Evolutionary conservation across 2,329 filamentous ascomycete genomes (phyloP), one percentile per base, ranked within the genome.

Genomic region (Rhynchosporium graminicola): DNA sequence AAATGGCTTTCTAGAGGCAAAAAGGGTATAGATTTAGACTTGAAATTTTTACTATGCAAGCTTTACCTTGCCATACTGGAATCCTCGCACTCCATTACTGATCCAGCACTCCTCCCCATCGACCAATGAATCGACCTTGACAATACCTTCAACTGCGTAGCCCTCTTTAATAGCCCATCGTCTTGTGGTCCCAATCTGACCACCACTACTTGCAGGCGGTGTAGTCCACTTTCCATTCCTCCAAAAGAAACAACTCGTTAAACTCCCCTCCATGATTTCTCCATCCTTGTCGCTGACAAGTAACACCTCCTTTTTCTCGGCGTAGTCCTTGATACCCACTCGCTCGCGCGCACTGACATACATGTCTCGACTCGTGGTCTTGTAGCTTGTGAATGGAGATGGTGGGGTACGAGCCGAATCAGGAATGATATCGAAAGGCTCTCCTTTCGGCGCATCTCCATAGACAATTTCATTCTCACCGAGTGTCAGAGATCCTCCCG

Each of bases 61-160:
- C 50, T 69, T 68, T 4, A 74, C 50, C 57, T 65, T 77, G 0
- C 82, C 84, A 62, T 74, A 78, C 12, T 87, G 79, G 68, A 96
- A 97, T 0, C 94, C 94, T 67, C 89, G 83, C 1, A 94, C 89
- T 0, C 90, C 92, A 75, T 94, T 97, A 75, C 92, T 97, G 59
- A 97, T 77, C 90, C 92, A 96, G 65, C 93, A 89, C 59, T 87
- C 82, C 74, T 97, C 93, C 0, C 88, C 90, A 66, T 91, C 80
- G 3, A 80, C 73, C 12, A 97, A 74, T 6, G 86, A 86, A 12
- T 81, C 77, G 2, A 79, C 79, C n/a, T 74, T 75, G 15, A 97
- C 79, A 3, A 78, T 75, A 65, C 86, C 83, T 72, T 96, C 90
- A 36, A 82, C 79, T 59, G 63, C 78, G 60, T 74, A 86, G 84